Base-by-base conservation (phyloP, 176 grass and related monocot genomes). In the Olyra latifolia region DNA sequence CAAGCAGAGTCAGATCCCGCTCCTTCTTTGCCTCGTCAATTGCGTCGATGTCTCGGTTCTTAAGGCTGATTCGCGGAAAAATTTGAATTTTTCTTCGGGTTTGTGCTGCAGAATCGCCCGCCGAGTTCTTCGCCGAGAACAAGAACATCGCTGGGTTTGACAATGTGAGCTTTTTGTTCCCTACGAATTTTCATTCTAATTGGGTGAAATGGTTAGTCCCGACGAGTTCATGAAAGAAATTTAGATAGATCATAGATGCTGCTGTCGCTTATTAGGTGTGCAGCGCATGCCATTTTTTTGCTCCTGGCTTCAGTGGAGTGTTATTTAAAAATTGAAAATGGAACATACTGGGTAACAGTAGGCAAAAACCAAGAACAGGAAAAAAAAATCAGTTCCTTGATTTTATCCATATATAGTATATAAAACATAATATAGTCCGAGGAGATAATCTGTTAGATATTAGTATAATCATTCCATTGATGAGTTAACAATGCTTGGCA, bases 101-200 rank as follows among this genome's bases (percentile, higher is more conserved):
- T 58, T 85, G 62, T 62, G 47, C 80, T 91, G 80, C 87, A 98
- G 95, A 98, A 81, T 98, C 95, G 14, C 95, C 95, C 3, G 95
- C 95, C 0, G 95, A 98, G 63, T 98, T 98, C 86, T 98, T 98
- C 5, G 95, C 95, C 0, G 92, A 98, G 77, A 98, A 98, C 80
- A 98, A 98, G 74, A 98, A 98, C 80, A 98, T 98, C 42, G 92
- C 95, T 3, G 95, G 95, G 6, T 98, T 98, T 68, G 95, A 98
- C 47, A 98, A 98, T 81, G 95, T 98, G 80, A 90, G 89, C 52
- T 90, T 3, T 56, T 82, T 76, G 27, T 41, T 43, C 39, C 23
- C 57, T 63, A 8, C 24, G 2, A 3, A 60, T 74, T 46, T 24
- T 23, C 23, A 20, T 29, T 78, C 0, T 30, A 74, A 16, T 60